Evolutionary conservation across 768 basidiomycete species (phyloP).

Genomic region (Termitomyces sp.): DNA sequence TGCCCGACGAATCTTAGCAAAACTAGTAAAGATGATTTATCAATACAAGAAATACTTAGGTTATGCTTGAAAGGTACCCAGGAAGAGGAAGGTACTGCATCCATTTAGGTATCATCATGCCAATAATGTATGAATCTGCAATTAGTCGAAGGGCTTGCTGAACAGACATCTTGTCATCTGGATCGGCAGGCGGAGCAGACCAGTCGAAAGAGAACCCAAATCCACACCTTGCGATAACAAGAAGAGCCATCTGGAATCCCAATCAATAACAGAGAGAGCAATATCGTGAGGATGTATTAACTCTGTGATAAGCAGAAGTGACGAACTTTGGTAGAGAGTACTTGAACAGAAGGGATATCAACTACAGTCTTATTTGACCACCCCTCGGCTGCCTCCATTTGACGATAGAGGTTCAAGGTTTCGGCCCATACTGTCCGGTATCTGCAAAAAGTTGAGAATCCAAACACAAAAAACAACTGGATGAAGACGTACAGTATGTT

Average conservation of each 20-base stretch:
- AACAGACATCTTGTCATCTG: conserved; percentile 32
- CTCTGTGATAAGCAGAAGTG: neutral
- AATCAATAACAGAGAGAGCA: conserved; percentile 18
- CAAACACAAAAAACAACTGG: neutral
- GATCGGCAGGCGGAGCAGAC: conserved; percentile 29
- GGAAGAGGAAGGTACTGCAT: conserved; percentile 9
- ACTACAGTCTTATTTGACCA: conserved; percentile 18
- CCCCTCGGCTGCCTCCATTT: conserved; percentile 25
- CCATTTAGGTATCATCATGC: conserved; percentile 3
- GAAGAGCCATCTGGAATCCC: conserved; percentile 31
- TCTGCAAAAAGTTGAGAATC: conserved; percentile 10
- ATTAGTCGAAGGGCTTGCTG: conserved; percentile 32
- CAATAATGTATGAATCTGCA: conserved; percentile 19
- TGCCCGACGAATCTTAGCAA: conserved; percentile 24
- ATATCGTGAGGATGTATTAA: neutral
- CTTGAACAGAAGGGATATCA: conserved; percentile 12
- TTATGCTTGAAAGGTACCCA: neutral
- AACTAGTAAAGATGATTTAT: conserved; percentile 15
- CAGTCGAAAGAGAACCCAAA: conserved; percentile 41
- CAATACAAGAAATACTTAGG: neutral
- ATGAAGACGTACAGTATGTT: conserved; percentile 28
- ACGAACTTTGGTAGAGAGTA: conserved; percentile 1
- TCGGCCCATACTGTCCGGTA: conserved; percentile 31
- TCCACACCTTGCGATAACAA: conserved; percentile 39
- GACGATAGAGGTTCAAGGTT: conserved; percentile 22